These are phyloP conservation scores for Diutina ranongensis DNA, from an alignment of 1,139 yeast species.

Conservation along the genomic window DNA sequence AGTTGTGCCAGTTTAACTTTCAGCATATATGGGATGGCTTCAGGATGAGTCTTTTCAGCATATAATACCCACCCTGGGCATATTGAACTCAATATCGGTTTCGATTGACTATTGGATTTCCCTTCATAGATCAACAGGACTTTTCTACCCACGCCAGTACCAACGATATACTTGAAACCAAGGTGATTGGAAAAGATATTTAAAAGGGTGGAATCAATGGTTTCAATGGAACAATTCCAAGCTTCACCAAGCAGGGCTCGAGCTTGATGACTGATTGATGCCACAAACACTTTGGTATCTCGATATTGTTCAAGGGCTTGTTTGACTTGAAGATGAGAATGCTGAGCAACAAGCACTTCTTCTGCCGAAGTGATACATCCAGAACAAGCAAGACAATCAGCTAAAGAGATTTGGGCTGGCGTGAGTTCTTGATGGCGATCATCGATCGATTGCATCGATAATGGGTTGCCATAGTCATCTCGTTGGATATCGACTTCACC, in stretches of 20 bases:
- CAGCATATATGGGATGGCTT: slow-evolving; percentile 50
- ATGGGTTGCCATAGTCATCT: slow-evolving; percentile 53
- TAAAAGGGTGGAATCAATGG: slow-evolving; percentile 50
- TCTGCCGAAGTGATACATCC: slow-evolving; percentile 98
- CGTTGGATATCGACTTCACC: slow-evolving; percentile 52
- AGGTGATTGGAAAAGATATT: slow-evolving; percentile 46
- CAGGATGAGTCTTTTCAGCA: slow-evolving; percentile 92
- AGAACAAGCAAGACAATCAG: slow-evolving; percentile 93
- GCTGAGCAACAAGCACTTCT: slow-evolving; percentile 82
- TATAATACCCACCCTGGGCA: slow-evolving; percentile 98
- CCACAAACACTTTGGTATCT: slow-evolving; percentile 39
- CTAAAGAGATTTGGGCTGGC: slow-evolving; percentile 79
- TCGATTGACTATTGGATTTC: slow-evolving; percentile 12
- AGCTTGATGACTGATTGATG: slow-evolving; percentile 78
- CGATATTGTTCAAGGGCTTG: slow-evolving; percentile 33
- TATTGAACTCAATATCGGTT: slow-evolving; percentile 49
- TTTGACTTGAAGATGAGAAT: slow-evolving; percentile 71
- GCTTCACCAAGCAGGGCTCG: slow-evolving; percentile 76
- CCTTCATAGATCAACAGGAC: slow-evolving; percentile 55
- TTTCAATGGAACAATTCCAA: slow-evolving; percentile 37
- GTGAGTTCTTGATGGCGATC: slow-evolving; percentile 41
- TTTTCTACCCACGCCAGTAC: slow-evolving; percentile 74
- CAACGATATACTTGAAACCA: slow-evolving; percentile 69
- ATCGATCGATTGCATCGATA: slow-evolving; percentile 55
- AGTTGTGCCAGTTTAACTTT: slow-evolving; percentile 85